Evolutionary conservation across 352 stramenopile genomes (phyloP), one percentile per base, ranked within the genome.

Genomic region (Phytophthora podocarpi): DNA sequence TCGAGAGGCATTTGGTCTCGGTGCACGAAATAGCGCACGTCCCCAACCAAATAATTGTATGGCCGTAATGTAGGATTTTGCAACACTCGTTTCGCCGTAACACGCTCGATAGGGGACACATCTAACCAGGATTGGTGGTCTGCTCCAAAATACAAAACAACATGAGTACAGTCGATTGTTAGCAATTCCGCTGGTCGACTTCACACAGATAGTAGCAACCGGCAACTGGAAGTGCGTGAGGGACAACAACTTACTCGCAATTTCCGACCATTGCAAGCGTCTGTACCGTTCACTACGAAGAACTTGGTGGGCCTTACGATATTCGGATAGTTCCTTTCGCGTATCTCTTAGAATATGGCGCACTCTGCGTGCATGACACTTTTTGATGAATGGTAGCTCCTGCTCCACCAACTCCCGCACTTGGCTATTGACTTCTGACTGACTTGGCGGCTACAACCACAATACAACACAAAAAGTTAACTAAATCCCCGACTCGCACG

Each of bases 321-420:
- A 71, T 39, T 55, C 55, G 3, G 54, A 50, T 3, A 87, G 28
- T 4, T 77, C 60, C 5, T 59, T 65, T 21, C 78, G 66, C 39
- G 70, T 82, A 15, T 64, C 48, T 15, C 28, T 31, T 10, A 87
- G 34, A 27, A 78, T 66, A 39, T 72, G 59, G 9, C 52, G 55
- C 21, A 87, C 70, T 54, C 78, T 64, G 34, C 58, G 59, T 27
- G 59, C 55, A 60, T 88, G 73, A 34, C 79, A 87, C 34, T 58
- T 31, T 54, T 86, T 48, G 16, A 89, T 53, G 2, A 61, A 32
- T 7, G 64, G 64, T 10, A 77, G 28, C 10, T 76, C 63, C 21
- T 72, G 40, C 4, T 70, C 58, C 21, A 87, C 61, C 34, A 81
- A 39, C 5, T 46, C 35, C 12, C 67, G 55, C n/a, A 89, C 71